Evolutionary conservation across 73 alveolate genomes (phyloP), one percentile per base, ranked within the genome.

Genomic region (Vitrella brassicaformis): DNA sequence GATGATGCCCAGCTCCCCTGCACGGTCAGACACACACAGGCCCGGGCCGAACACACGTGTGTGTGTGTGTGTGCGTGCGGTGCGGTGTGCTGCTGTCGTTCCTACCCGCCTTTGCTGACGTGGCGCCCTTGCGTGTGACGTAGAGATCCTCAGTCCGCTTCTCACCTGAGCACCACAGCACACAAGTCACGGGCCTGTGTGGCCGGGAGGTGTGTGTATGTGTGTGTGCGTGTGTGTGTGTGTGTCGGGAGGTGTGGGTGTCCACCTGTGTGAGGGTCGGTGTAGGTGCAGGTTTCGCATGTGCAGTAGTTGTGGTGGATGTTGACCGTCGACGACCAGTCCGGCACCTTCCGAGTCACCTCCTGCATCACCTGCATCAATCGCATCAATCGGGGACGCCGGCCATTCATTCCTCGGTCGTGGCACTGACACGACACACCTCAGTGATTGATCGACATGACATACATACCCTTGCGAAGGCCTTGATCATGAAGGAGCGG

Each of bases 61-160:
- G n/a, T n/a, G n/a, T n/a, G n/a, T n/a, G n/a, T n/a, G n/a, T n/a
- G n/a, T n/a, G n/a, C n/a, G n/a, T n/a, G n/a, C n/a, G n/a, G n/a
- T n/a, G n/a, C n/a, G n/a, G n/a, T n/a, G n/a, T n/a, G n/a, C n/a
- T n/a, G n/a, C n/a, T n/a, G n/a, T n/a, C n/a, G n/a, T n/a, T n/a
- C n/a, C n/a, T n/a, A n/a, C n/a, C 56, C 56, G 4, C 14, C 14
- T 14, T 39, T 10, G 77, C 77, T 14, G 67, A 7, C n/a, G 31
- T 31, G 72, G 86, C 88, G 28, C 88, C 88, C 30, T 81, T 81
- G 26, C 86, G 82, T 0, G 88, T 81, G 31, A 81, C 75, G 86
- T 86, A 81, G 28, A 81, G 68, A 47, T 71, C 19, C 32, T 81
- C 81, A 4, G 4, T 14, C 22, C 47, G 47, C 84, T 31, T 7